Evolutionary conservation across 2,329 filamentous ascomycete genomes (phyloP), one percentile per base, ranked within the genome.

Genomic region (Neofusicoccum sp.): DNA sequence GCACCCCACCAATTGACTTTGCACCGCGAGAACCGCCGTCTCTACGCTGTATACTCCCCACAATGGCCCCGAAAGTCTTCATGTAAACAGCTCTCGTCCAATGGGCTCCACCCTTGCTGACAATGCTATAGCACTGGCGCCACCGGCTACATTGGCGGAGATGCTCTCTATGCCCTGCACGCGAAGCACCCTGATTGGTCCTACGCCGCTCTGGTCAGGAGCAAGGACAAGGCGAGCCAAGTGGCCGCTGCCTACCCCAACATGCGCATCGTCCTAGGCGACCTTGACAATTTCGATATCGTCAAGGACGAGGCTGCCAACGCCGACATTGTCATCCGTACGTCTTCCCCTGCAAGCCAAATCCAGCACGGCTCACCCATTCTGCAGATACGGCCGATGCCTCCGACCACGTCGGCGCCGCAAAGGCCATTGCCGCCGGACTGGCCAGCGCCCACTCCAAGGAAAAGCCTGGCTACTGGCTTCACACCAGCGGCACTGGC

Each of bases 401-500:
- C 0, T 70, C 71, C 0, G 72, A 76, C 62, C 73, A 76, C 59
- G 65, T 65, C 39, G 56, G 66, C 9, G 70, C 69, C 29, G 66
- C 75, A 6, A 73, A 75, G 5, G 83, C 84, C 14, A 80, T 87
- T 16, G 75, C 84, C 2, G 69, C 73, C 0, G 84, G 83, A 0
- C 83, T 88, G 31, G 76, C 77, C 0, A 76, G 78, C 3, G 69
- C 77, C 33, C 81, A 83, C 63, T 77, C 76, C 2, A 54, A 54
- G 33, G 31, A 45, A 4, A 47, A 44, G 9, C 79, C 80, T 0
- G 80, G 77, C 1, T 83, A 80, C 66, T 79, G 81, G 70, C 77
- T 87, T 31, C 85, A 87, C 66, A 81, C 80, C 0, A 81, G 81
- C 3, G 85, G 85, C 0, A 85, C 85, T 0, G 84, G 84, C 1